These are phyloP conservation scores for Pseudoneurospora amorphoporcata DNA, from an alignment of 495 filamentous ascomycete genomes.

Conservation along the genomic window DNA sequence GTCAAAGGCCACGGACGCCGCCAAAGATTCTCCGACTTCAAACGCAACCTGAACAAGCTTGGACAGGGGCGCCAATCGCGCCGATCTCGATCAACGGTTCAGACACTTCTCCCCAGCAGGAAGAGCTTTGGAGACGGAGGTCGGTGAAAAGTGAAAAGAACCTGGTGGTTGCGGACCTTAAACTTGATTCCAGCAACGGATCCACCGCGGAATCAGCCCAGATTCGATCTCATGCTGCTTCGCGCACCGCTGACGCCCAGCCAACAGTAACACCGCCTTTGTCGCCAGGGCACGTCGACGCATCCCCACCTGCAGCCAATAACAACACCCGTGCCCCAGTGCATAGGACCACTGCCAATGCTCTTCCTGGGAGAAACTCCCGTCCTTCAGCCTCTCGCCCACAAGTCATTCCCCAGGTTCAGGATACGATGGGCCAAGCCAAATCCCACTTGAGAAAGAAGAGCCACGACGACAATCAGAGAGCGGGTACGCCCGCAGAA, in stretches of 20 bases:
- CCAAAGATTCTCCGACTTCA: background rate
- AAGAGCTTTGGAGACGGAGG: constrained; percentile 36
- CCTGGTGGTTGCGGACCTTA: constrained; percentile 33
- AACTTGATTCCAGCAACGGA: constrained; percentile 32
- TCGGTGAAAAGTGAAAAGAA: constrained; percentile 32
- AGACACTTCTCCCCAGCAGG: constrained; percentile 23
- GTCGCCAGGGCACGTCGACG: background rate
- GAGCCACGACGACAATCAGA: background rate
- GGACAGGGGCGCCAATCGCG: constrained; percentile 5
- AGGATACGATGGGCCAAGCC: constrained; percentile 19
- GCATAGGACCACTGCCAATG: constrained; percentile 10
- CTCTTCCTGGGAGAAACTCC: constrained; percentile 24
- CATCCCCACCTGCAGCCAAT: constrained; percentile 1
- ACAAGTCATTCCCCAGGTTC: constrained; percentile 6
- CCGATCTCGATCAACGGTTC: constrained; percentile 5
- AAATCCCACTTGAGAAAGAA: constrained; percentile 11
- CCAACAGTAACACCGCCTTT: constrained; percentile 6
- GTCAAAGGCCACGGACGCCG: constrained; percentile 9
- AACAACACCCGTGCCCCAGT: constrained; percentile 5
- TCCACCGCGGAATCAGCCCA: constrained; percentile 28
- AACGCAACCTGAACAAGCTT: constrained; percentile 5
- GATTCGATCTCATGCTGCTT: constrained; percentile 2
- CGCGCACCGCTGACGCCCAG: constrained; percentile 1
- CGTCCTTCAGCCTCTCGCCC: constrained; percentile 16
- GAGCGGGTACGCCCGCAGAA: background rate